phyloP scores from a whole-genome alignment of 1,284 basidiomycete genomes.

The Ceratobasidium theobromae region DNA sequence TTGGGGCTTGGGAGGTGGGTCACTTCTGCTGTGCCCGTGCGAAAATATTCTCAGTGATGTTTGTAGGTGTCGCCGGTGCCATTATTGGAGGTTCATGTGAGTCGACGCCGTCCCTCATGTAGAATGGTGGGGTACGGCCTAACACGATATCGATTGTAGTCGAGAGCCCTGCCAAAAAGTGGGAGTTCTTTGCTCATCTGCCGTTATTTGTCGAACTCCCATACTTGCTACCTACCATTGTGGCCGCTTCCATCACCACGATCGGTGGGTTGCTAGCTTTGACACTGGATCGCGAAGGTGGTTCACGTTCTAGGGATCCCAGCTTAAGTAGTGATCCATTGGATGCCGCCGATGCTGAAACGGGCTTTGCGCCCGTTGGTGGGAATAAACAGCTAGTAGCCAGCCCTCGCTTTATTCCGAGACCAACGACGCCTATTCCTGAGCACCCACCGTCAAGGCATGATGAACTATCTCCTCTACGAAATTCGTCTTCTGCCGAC shows the following conservation, averaged over 20 bases:
- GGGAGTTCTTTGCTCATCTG: conserved; percentile 65
- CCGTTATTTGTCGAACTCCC: conserved; percentile 79
- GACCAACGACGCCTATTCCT: too few species aligned
- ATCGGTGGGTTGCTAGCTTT: conserved; percentile 82
- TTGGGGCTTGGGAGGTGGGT: conserved; percentile 93
- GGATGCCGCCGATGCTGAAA: neutral
- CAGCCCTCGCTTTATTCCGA: too few species aligned
- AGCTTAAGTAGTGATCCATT: neutral
- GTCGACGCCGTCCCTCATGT: neutral
- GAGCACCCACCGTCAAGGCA: too few species aligned
- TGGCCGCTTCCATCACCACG: conserved; percentile 75
- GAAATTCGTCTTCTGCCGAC: neutral
- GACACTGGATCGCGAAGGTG: conserved; percentile 89
- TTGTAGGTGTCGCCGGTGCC: conserved; percentile 52
- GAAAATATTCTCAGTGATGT: neutral
- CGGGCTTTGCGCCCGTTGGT: neutral
- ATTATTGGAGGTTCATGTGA: conserved; percentile 72
- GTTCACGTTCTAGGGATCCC: conserved; percentile 56
- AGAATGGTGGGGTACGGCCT: neutral
- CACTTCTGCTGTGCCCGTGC: neutral
- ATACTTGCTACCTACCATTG: conserved; percentile 84
- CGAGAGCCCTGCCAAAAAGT: conserved; percentile 83
- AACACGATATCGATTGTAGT: conserved; percentile 45
- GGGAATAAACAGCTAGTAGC: neutral
- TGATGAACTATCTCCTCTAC: neutral